Conservation (phyloP, 2,329 filamentous ascomycete species). For the Beauveria sp. region DNA sequence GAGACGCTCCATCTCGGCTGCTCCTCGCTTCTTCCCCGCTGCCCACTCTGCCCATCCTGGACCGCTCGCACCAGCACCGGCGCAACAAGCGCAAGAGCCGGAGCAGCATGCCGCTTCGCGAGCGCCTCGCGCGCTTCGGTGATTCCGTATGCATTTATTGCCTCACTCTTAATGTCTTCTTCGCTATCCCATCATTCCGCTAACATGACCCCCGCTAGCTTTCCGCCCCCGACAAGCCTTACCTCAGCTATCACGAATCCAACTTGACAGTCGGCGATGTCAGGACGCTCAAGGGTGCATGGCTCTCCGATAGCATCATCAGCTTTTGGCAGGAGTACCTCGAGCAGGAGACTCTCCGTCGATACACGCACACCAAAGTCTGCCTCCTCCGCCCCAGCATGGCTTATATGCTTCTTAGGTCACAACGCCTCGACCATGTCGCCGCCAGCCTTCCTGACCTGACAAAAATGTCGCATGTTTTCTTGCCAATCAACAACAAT, state of each 20-base stretch:
- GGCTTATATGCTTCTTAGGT: conserved; percentile 84
- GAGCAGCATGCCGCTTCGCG: conserved; percentile 30
- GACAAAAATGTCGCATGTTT: conserved; percentile 75
- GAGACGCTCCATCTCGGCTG: conserved; percentile 1
- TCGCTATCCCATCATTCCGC: not conserved
- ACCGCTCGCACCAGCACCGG: not conserved
- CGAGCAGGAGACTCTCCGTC: conserved; percentile 76
- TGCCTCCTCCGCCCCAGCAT: conserved; percentile 86
- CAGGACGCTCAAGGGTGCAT: conserved; percentile 81
- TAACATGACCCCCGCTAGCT: conserved; percentile 34
- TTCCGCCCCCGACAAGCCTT: conserved; percentile 27
- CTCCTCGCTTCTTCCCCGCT: not conserved
- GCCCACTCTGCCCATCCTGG: not conserved
- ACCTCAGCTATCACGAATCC: conserved; percentile 36
- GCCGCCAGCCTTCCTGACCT: conserved; percentile 74
- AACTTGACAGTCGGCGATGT: conserved; percentile 76
- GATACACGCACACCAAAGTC: conserved; percentile 78
- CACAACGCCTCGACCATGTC: conserved; percentile 46
- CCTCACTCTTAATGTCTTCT: not conserved
- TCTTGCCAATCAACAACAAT: conserved; percentile 91
- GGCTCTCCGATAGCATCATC: conserved; percentile 96
- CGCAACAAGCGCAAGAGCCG: conserved; percentile 14
- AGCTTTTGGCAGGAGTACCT: conserved; percentile 99
- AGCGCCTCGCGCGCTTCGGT: conserved; percentile 39
- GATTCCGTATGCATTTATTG: conserved; percentile 31